These are phyloP conservation scores for Neonectria hederae DNA, from an alignment of 2,329 filamentous ascomycete species.

Conservation along the genomic window DNA sequence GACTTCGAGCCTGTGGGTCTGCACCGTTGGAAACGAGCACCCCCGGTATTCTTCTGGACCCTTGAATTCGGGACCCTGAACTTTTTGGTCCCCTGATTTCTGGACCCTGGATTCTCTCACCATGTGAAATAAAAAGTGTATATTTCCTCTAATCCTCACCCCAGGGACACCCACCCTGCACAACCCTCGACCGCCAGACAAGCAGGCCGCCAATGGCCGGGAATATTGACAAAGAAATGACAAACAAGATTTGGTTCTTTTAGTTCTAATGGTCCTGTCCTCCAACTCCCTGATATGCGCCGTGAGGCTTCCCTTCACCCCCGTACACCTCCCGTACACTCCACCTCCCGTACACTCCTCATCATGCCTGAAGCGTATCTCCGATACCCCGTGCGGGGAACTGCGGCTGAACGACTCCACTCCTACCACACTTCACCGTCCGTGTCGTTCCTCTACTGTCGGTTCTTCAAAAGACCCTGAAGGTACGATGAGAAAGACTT, in stretches of 20 bases:
- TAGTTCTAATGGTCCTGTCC: conserved; percentile 42
- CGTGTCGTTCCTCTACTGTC: conserved; percentile 41
- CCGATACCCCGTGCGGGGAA: conserved; percentile 47
- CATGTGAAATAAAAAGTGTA: conserved; percentile 7
- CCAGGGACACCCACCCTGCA: conserved; percentile 1
- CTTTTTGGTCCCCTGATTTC: neutral
- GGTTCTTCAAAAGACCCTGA: conserved; percentile 62
- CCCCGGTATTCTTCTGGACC: neutral
- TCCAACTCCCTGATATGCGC: conserved; percentile 45
- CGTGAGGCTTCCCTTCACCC: conserved; percentile 34
- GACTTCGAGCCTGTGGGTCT: neutral
- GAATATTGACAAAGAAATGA: conserved; percentile 41
- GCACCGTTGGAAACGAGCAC: too few relatives aligned
- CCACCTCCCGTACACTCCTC: conserved; percentile 7
- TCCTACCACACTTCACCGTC: neutral
- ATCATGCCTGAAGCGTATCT: conserved; percentile 14
- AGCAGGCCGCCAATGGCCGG: conserved; percentile 33
- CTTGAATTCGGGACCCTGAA: too few relatives aligned
- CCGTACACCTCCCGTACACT: conserved; percentile 18
- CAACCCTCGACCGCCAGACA: conserved; percentile 20
- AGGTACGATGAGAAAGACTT: conserved; percentile 74
- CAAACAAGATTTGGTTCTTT: conserved; percentile 42
- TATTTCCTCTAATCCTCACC: conserved; percentile 20
- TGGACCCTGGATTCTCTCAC: neutral
- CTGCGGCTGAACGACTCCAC: conserved; percentile 41